Evolutionary conservation across 2,329 filamentous ascomycete species (phyloP).

Genomic region (Colletotrichum paranaense): DNA sequence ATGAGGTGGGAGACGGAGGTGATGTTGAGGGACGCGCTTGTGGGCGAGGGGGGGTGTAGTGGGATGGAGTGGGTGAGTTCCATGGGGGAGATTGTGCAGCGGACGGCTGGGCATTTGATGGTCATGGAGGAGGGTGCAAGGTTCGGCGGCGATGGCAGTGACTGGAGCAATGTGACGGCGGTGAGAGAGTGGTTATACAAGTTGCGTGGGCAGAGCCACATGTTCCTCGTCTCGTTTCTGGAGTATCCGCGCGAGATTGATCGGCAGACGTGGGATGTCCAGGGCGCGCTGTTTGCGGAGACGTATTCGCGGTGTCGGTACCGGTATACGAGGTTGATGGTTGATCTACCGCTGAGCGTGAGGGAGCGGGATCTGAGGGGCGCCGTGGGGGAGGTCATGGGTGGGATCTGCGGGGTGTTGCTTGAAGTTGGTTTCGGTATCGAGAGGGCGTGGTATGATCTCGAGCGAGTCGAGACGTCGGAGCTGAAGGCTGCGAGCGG

Average conservation of each 20-base stretch:
- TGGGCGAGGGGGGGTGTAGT: constrained; percentile 42
- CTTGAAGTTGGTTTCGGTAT: constrained; percentile 55
- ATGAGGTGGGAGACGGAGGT: constrained; percentile 48
- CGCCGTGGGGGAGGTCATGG: constrained; percentile 53
- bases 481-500: background rate
- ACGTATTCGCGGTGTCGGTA: constrained; percentile 54
- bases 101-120: constrained; percentile 47
- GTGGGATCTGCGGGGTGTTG: constrained; percentile 53
- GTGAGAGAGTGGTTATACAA: constrained; percentile 44
- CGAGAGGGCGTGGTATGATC: constrained; percentile 51
- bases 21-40: constrained; percentile 40
- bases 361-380: constrained; percentile 51
- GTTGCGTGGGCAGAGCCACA: constrained; percentile 52
- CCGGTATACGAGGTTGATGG: constrained; percentile 52
- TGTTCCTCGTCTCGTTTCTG: constrained; percentile 56
- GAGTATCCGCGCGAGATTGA: constrained; percentile 50
- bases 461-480: constrained; percentile 33
- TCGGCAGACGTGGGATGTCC: constrained; percentile 43
- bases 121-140: constrained; percentile 44
- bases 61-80: constrained; percentile 57
- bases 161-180: constrained; percentile 39
- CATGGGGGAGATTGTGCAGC: constrained; percentile 54
- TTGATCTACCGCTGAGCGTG: constrained; percentile 41
- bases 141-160: constrained; percentile 13
- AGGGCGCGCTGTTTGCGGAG: constrained; percentile 47